A percentile compares a stretch with the other conserved stretches of the same genome.
phyloP scores from a whole-genome alignment of 495 filamentous ascomycete genomes.

The Evansstolkia leycettana region DNA sequence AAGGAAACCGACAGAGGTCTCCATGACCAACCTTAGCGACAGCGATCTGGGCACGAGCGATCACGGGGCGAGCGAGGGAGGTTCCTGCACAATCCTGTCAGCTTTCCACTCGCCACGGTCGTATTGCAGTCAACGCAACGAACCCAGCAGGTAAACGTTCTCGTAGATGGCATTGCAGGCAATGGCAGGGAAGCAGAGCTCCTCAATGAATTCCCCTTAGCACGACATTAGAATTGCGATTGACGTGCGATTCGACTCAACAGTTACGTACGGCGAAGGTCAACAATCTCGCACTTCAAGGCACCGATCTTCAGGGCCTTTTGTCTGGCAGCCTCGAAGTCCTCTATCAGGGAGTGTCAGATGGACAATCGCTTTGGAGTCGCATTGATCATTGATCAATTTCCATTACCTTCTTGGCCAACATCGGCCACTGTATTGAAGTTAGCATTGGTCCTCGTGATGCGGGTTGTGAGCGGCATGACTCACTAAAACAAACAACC shows the following conservation, averaged over 20 bases:
- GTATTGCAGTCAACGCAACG: not conserved
- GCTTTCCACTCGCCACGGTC: not conserved
- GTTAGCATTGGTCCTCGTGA: too few species aligned
- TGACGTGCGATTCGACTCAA: constrained; percentile 27
- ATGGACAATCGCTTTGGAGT: constrained; percentile 5
- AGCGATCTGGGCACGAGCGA: constrained; percentile 68
- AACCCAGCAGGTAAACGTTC: constrained; percentile 65
- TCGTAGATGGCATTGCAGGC: constrained; percentile 80
- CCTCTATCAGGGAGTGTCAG: constrained; percentile 25
- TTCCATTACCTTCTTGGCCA: constrained; percentile 43
- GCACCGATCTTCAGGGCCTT: constrained; percentile 44
- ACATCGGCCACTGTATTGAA: constrained; percentile 60
- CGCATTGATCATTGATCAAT: not conserved
- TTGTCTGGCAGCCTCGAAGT: constrained; percentile 52
- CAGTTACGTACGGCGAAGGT: constrained; percentile 52
- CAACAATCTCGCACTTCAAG: constrained; percentile 30
- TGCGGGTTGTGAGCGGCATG: too few species aligned
- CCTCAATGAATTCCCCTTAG: constrained; percentile 66
- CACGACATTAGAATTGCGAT: too few species aligned
- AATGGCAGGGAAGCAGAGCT: constrained; percentile 80
- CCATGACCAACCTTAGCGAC: constrained; percentile 49
- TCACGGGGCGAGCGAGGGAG: constrained; percentile 75
- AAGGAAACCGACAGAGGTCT: constrained; percentile 51
- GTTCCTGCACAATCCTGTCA: constrained; percentile 41
- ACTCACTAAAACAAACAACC: constrained; percentile 54